phyloP scores from a whole-genome alignment of 345 rosid genomes.

The Ceriops decandra region DNA sequence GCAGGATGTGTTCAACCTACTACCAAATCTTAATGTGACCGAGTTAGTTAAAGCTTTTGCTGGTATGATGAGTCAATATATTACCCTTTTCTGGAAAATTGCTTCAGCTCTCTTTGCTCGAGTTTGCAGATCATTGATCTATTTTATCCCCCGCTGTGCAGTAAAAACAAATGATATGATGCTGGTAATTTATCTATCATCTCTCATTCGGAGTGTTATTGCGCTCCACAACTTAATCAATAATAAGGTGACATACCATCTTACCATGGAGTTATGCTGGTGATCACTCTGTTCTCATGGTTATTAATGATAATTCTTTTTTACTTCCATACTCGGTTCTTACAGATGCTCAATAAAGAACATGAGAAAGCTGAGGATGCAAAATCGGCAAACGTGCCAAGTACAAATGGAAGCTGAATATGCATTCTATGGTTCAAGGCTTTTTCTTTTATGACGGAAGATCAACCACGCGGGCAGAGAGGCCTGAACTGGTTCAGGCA shows the following conservation, averaged over 20 bases:
- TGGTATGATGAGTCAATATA: constrained; percentile 30
- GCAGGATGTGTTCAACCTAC: constrained; percentile 77
- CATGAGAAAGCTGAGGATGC: constrained; percentile 80
- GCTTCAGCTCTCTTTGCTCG: too few species aligned
- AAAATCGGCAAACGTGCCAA: constrained; percentile 48
- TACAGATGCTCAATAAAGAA: constrained; percentile 79
- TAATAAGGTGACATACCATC: constrained; percentile 54
- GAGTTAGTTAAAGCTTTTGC: constrained; percentile 67
- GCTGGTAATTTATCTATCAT: constrained; percentile 73
- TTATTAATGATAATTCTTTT: not conserved
- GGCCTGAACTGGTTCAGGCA: too few species aligned
- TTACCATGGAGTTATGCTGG: not conserved
- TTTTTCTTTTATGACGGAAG: too few species aligned
- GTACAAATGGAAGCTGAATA: constrained; percentile 36
- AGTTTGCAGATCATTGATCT: not conserved
- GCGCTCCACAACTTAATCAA: constrained; percentile 90
- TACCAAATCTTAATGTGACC: constrained; percentile 58
- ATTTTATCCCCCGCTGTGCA: constrained; percentile 23
- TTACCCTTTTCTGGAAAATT: too few species aligned
- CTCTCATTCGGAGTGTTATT: constrained; percentile 71
- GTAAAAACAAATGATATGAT: constrained; percentile 88
- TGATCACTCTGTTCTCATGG: not conserved
- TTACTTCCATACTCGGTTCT: not conserved
- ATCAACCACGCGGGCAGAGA: too few species aligned
- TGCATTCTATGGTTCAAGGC: not conserved